phyloP scores from a whole-genome alignment of 2,329 filamentous ascomycete genomes.

The Colletotrichum scovillei region DNA sequence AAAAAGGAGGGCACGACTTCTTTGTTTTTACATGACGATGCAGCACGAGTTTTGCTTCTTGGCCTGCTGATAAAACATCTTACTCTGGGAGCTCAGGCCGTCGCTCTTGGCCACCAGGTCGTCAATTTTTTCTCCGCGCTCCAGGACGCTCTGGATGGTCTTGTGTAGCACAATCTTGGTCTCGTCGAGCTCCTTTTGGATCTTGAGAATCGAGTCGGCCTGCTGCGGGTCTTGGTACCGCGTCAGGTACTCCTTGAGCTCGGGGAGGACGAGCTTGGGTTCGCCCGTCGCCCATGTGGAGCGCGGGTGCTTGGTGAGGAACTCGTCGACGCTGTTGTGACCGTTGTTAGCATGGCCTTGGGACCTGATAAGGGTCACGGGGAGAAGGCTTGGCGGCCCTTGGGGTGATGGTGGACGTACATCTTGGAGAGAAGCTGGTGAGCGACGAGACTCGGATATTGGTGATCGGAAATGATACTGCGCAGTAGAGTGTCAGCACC shows the following conservation, averaged over 20 bases:
- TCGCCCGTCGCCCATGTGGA: conserved; percentile 71
- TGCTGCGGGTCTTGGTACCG: conserved; percentile 88
- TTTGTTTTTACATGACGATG: conserved; percentile 68
- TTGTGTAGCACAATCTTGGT: conserved; percentile 98
- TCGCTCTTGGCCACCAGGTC: conserved; percentile 94
- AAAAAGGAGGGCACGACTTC: neutral
- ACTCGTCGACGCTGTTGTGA: conserved; percentile 75
- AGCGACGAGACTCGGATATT: conserved; percentile 82
- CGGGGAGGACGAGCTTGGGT: conserved; percentile 71
- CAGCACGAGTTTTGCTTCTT: conserved; percentile 88
- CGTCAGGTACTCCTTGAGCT: conserved; percentile 79
- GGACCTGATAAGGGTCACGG: too few species aligned
- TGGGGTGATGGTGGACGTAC: conserved; percentile 12
- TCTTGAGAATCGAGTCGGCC: conserved; percentile 93
- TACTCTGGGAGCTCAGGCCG: conserved; percentile 88
- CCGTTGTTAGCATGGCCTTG: neutral
- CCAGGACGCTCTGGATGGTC: conserved; percentile 89
- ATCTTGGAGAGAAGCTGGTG: conserved; percentile 86
- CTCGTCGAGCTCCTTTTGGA: conserved; percentile 96
- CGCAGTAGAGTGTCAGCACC: neutral
- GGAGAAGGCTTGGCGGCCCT: neutral
- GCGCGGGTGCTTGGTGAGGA: conserved; percentile 79
- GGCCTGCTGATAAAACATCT: conserved; percentile 93
- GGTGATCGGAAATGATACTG: conserved; percentile 77
- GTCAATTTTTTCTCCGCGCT: conserved; percentile 97